A percentile compares a stretch with the other conserved stretches of the same genome.
Conservation (phyloP, 352 stramenopile species). For the Pythium folliculosum region DNA sequence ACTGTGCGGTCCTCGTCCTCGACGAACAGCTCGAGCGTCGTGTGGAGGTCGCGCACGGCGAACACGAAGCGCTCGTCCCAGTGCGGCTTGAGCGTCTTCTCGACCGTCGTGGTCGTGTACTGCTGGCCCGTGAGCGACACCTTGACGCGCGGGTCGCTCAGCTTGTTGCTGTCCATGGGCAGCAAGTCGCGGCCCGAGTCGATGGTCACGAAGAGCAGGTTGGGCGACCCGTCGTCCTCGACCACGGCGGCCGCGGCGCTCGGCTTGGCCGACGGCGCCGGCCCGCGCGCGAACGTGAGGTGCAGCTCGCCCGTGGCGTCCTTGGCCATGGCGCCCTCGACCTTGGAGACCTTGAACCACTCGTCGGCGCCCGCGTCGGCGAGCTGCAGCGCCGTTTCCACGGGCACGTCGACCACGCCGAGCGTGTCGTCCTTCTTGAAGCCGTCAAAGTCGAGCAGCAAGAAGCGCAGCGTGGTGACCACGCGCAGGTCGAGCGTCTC, state of each 20-base stretch:
- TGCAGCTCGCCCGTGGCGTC: slow-evolving; percentile 64
- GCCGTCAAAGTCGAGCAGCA: slow-evolving; percentile 61
- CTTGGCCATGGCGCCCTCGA: slow-evolving; percentile 45
- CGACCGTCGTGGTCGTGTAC: slow-evolving; percentile 61
- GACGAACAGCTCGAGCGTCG: slow-evolving; percentile 57
- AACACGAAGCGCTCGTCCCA: slow-evolving; percentile 76
- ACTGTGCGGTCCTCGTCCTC: slow-evolving; percentile 71
- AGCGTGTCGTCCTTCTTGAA: slow-evolving; percentile 64
- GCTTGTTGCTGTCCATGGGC: slow-evolving; percentile 75
- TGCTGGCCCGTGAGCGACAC: slow-evolving; percentile 72
- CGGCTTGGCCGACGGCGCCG: neutral
- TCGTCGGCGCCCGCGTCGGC: slow-evolving; percentile 29
- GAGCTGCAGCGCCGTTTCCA: slow-evolving; percentile 41
- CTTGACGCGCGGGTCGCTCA: slow-evolving; percentile 87
- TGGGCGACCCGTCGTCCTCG: slow-evolving; percentile 36
- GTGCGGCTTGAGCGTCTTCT: slow-evolving; percentile 75
- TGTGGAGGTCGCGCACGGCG: slow-evolving; percentile 41
- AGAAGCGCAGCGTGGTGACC: slow-evolving; percentile 61
- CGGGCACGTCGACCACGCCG: slow-evolving; percentile 67
- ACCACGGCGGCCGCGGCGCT: slow-evolving; percentile 9
- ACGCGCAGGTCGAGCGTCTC: slow-evolving; percentile 57
- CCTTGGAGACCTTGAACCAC: slow-evolving; percentile 56
- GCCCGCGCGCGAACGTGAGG: slow-evolving; percentile 36
- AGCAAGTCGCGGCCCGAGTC: slow-evolving; percentile 77
- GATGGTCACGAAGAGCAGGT: slow-evolving; percentile 71